Conservation (phyloP, 176 grass and related monocot species). For the Ensete ventricosum region DNA sequence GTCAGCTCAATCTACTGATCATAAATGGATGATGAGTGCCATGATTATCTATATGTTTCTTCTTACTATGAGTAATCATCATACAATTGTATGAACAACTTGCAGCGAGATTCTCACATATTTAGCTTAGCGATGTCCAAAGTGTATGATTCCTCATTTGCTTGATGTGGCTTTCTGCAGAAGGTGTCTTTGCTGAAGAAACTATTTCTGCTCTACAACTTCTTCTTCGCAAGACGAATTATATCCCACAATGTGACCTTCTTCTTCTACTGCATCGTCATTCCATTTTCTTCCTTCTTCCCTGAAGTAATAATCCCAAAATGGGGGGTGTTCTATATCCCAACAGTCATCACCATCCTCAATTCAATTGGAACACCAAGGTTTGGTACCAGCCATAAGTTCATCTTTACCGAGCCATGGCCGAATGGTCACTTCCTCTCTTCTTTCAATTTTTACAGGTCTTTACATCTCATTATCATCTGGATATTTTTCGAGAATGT, state of each 20-base stretch:
- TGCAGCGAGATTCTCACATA: too few relatives aligned
- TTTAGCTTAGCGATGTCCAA: too few relatives aligned
- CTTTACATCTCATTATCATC: conserved; percentile 46
- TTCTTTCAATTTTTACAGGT: conserved; percentile 19
- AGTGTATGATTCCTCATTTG: neutral
- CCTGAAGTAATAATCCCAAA: conserved; percentile 59
- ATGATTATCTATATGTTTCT: too few relatives aligned
- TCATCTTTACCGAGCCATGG: too few relatives aligned
- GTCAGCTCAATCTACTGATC: conserved; percentile 6
- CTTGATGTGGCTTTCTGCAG: conserved; percentile 18
- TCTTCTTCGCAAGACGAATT: conserved; percentile 59
- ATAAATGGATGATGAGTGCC: too few relatives aligned
- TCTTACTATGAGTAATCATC: too few relatives aligned
- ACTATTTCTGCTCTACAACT: conserved; percentile 61
- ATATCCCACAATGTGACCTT: conserved; percentile 56
- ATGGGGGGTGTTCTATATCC: conserved; percentile 70
- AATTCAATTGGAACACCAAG: conserved; percentile 58
- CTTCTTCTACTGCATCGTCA: conserved; percentile 60
- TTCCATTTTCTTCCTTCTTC: conserved; percentile 44
- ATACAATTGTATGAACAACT: too few relatives aligned
- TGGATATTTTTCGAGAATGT: conserved; percentile 75
- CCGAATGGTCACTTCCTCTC: neutral
- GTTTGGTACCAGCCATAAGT: neutral
- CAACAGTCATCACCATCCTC: conserved; percentile 63
- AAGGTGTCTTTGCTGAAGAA: conserved; percentile 63